Conservation (phyloP, 2,329 filamentous ascomycete genomes). For the Leptographium flavum region DNA sequence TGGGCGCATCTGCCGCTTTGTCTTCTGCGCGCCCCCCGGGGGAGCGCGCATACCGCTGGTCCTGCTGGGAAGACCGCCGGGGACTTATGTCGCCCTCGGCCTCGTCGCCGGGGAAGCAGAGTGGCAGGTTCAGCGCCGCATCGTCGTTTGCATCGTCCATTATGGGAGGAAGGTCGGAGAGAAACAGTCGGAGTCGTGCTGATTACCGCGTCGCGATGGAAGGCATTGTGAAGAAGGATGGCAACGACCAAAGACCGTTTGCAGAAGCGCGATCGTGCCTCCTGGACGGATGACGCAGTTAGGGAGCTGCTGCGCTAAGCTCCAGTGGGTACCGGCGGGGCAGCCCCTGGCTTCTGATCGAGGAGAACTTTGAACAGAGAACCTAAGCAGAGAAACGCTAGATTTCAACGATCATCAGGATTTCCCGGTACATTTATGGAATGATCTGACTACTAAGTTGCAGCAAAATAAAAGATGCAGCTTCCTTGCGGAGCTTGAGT, state of each 20-base stretch:
- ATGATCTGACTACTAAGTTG: no score
- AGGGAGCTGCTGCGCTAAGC: background rate
- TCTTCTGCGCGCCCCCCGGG: background rate
- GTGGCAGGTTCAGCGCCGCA: conserved; percentile 7
- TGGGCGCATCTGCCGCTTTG: conserved; percentile 14
- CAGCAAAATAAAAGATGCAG: no score
- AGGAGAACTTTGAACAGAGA: no score
- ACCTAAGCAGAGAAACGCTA: no score
- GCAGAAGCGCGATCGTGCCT: no score
- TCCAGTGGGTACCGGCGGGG: no score
- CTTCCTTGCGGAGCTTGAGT: no score
- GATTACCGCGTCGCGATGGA: background rate
- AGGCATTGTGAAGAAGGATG: background rate
- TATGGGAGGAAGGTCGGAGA: background rate
- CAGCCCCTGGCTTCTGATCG: no score
- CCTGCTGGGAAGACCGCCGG: background rate
- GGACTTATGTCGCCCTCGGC: background rate
- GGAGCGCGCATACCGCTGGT: background rate
- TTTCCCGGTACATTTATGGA: no score
- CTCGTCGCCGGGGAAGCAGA: conserved; percentile 9
- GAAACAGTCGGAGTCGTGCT: background rate
- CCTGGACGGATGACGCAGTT: no score
- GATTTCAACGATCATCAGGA: no score
- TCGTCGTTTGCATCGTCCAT: conserved; percentile 11
- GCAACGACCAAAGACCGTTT: background rate